Percentiles rank a stretch among this genome's conserved stretches.
Conservation (phyloP, 495 filamentous ascomycete species). For the Talaromyces thailandensis region DNA sequence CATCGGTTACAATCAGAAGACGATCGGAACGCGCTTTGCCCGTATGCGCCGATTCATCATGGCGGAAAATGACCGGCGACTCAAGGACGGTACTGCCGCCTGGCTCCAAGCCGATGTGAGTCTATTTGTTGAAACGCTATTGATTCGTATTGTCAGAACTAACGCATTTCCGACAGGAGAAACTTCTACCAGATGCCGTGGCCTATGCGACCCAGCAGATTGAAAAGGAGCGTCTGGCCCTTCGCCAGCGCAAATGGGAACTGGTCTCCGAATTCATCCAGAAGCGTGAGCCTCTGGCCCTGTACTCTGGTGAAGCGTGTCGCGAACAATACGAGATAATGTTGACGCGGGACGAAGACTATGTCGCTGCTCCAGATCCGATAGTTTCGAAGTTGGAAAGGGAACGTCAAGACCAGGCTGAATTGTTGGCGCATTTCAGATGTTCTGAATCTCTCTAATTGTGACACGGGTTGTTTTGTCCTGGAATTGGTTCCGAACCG, state of each 20-base stretch:
- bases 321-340: constrained; percentile 5
- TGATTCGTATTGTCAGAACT: not conserved
- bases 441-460: not conserved
- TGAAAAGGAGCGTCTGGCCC: not conserved
- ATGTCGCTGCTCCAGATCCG: not conserved
- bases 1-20: constrained; percentile 14
- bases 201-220: constrained; percentile 5
- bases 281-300: constrained; percentile 4
- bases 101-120: constrained; percentile 30
- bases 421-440: not conserved
- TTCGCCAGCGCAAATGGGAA: constrained; percentile 9
- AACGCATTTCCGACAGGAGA: constrained; percentile 5
- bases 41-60: constrained; percentile 20
- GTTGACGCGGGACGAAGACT: not conserved
- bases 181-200: constrained; percentile 8
- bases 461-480: not conserved
- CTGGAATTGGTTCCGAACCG: no score
- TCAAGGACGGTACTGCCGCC: constrained; percentile 24
- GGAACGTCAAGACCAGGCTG: not conserved
- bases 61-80: constrained; percentile 17
- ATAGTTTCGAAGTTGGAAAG: not conserved
- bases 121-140: not conserved
- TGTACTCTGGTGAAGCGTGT: constrained; percentile 12
- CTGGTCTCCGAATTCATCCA: constrained; percentile 5
- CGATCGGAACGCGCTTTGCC: constrained; percentile 25